A percentile compares a stretch with the other conserved stretches of the same genome.
Conservation (phyloP, 805 yeast species). For the Saturnispora zaruensis region DNA sequence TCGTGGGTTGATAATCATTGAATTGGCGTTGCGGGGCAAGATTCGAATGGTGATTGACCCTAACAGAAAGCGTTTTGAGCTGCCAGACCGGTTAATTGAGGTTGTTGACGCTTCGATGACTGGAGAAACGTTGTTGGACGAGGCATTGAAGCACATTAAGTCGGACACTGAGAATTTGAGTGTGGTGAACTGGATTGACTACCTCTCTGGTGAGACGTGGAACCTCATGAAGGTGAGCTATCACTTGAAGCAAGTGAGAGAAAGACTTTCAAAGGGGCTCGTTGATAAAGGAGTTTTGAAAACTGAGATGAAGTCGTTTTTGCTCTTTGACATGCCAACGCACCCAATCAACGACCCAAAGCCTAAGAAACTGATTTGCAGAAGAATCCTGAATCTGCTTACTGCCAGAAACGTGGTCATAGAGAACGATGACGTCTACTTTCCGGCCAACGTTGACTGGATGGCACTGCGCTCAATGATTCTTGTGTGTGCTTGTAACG, state of each 20-base stretch:
- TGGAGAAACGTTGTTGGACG: conserved; percentile 93
- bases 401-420: conserved; percentile 62
- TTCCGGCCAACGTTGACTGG: conserved; percentile 61
- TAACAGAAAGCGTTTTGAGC: conserved; percentile 78
- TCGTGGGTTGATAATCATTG: conserved; percentile 88
- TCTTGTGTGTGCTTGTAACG: conserved; percentile 81
- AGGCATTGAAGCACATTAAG: conserved; percentile 84
- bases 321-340: conserved; percentile 96
- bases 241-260: conserved; percentile 95
- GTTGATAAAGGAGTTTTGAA: conserved; percentile 95
- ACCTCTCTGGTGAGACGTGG: conserved; percentile 95
- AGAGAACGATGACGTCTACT: conserved; percentile 47
- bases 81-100: conserved; percentile 80
- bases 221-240: conserved; percentile 87
- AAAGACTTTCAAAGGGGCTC: conserved; percentile 89
- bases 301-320: conserved; percentile 91
- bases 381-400: conserved; percentile 61
- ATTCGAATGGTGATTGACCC: conserved; percentile 88
- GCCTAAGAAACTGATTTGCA: conserved; percentile 73
- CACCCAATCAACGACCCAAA: conserved; percentile 87
- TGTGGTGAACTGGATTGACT: conserved; percentile 87
- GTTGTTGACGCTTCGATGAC: conserved; percentile 80
- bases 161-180: conserved; percentile 68
- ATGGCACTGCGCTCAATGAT: conserved; percentile 70
- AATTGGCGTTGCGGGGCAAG: conserved; percentile 84